Percentiles rank a stretch among this genome's conserved stretches.
These are phyloP conservation scores for Mortierella sp. DNA, from an alignment of 371 early-diverging fungal genomes.

Conservation along the genomic window DNA sequence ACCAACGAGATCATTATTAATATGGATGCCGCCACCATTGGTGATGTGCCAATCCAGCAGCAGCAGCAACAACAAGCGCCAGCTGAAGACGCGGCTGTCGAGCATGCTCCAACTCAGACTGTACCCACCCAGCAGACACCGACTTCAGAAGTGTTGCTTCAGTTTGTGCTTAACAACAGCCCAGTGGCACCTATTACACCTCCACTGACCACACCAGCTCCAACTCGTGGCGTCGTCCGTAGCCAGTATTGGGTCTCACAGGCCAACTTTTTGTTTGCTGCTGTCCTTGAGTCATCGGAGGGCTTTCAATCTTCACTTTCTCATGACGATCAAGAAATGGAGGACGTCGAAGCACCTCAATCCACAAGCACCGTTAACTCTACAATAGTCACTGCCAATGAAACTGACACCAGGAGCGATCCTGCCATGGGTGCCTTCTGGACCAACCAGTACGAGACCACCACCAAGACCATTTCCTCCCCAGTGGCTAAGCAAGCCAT, in stretches of 20 bases:
- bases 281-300: constrained; percentile 11
- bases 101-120: no score
- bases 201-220: background rate
- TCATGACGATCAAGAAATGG: background rate
- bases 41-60: background rate
- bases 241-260: constrained; percentile 29
- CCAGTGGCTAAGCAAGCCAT: background rate
- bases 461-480: background rate
- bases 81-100: background rate
- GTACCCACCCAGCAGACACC: no score
- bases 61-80: background rate
- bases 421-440: constrained; percentile 3
- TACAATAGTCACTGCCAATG: background rate
- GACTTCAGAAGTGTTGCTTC: background rate
- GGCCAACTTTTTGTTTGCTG: background rate
- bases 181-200: background rate
- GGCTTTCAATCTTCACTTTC: background rate
- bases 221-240: constrained; percentile 12
- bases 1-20: background rate
- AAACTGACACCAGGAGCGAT: background rate
- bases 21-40: background rate
- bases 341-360: background rate
- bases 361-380: background rate
- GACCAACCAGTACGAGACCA: background rate
- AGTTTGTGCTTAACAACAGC: background rate